These are phyloP conservation scores for Smallanthus sonchifolius DNA, from an alignment of 129 eudicot species.

Conservation along the genomic window DNA sequence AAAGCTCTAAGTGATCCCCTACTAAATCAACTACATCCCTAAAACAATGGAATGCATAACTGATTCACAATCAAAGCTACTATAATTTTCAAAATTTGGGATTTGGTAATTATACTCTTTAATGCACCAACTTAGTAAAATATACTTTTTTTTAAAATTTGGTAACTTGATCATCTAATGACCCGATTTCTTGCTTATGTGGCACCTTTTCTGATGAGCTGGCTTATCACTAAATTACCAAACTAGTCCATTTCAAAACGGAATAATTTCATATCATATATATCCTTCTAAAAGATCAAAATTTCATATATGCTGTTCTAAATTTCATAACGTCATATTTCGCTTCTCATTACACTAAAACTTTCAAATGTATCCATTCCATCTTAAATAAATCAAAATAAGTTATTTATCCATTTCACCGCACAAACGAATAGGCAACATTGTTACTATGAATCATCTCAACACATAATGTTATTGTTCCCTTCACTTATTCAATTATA, in stretches of 20 bases:
- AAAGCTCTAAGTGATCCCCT: slow-evolving; percentile 88
- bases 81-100: not conserved
- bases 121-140: no score
- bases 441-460: not conserved
- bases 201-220: not conserved
- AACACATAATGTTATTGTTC: not conserved
- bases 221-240: not conserved
- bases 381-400: not conserved
- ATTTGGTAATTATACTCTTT: no score
- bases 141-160: not conserved
- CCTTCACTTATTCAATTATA: not conserved
- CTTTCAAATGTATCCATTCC: not conserved
- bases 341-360: not conserved
- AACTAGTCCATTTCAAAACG: not conserved
- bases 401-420: not conserved
- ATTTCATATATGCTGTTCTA: no score
- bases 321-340: no score
- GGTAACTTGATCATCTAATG: not conserved
- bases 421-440: not conserved
- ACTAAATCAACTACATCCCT: slow-evolving; percentile 89
- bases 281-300: not conserved
- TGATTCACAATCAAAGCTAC: not conserved
- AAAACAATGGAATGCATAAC: slow-evolving; percentile 18
- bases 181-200: not conserved
- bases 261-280: not conserved